phyloP scores from a whole-genome alignment of 176 grass and related monocot genomes.

The Phoenix roebelenii region DNA sequence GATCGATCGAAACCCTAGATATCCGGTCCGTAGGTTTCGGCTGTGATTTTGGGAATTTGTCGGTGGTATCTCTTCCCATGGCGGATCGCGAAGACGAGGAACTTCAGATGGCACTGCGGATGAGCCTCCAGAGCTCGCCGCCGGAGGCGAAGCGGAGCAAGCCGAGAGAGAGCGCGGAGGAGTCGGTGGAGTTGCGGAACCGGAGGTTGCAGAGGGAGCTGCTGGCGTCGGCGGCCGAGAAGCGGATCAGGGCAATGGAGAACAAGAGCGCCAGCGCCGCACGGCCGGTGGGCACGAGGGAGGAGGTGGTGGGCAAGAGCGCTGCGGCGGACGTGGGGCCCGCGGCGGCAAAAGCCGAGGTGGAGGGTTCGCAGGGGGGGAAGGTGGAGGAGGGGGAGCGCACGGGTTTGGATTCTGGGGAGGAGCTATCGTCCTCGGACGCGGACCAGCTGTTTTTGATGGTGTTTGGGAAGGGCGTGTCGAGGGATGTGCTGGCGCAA shows the following conservation, averaged over 20 bases:
- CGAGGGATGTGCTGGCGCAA: slow-evolving; percentile 67
- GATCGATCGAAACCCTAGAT: slow-evolving; percentile 20
- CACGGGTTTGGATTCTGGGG: slow-evolving; percentile 23
- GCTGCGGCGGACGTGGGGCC: slow-evolving; percentile 21
- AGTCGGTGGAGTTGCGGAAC: slow-evolving; percentile 49
- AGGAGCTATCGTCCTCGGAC: slow-evolving; percentile 42
- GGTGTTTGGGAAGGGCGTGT: slow-evolving; percentile 60
- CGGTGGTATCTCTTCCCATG: slow-evolving; percentile 22
- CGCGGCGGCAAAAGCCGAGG: slow-evolving; percentile 6
- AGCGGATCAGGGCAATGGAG: slow-evolving; percentile 30
- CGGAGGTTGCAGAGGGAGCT: slow-evolving; percentile 76
- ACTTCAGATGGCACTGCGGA: slow-evolving; percentile 85
- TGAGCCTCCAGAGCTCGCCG: slow-evolving; percentile 81
- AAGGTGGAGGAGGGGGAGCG: slow-evolving; percentile 11
- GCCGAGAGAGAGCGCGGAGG: slow-evolving; percentile 30
- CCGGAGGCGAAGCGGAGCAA: slow-evolving; percentile 91
- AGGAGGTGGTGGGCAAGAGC: slow-evolving; percentile 10
- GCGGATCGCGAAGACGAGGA: slow-evolving; percentile 83
- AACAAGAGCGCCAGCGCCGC: slow-evolving; percentile 6
- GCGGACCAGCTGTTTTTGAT: slow-evolving; percentile 65
- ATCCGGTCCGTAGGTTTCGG: neutral
- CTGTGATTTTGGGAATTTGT: neutral
- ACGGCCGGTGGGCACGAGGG: slow-evolving; percentile 17
- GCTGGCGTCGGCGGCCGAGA: slow-evolving; percentile 86
- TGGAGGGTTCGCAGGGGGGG: neutral